These are phyloP conservation scores for Marasmius oreades DNA, from an alignment of 1,284 basidiomycete genomes.

Conservation along the genomic window DNA sequence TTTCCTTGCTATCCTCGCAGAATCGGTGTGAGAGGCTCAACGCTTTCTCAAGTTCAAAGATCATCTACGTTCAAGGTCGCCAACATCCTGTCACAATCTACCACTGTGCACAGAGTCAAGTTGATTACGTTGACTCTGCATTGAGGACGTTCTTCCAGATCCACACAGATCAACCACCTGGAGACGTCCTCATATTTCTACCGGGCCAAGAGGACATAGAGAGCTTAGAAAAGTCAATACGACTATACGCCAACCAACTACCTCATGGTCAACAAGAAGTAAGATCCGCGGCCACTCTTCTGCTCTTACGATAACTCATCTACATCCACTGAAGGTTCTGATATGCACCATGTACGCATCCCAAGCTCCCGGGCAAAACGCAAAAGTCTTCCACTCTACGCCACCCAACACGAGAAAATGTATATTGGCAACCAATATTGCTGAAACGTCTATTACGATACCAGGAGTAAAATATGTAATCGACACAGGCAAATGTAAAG, in stretches of 20 bases:
- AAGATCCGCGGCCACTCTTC: constrained; percentile 20
- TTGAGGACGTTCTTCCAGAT: constrained; percentile 90
- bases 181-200: constrained; percentile 93
- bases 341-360: constrained; percentile 84
- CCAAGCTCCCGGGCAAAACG: constrained; percentile 75
- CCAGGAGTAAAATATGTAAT: constrained; percentile 95
- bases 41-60: constrained; percentile 59
- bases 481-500: constrained; percentile 94
- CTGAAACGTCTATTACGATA: constrained; percentile 98
- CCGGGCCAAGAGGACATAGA: constrained; percentile 99
- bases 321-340: constrained; percentile 46
- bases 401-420: constrained; percentile 80
- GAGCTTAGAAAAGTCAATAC: constrained; percentile 72
- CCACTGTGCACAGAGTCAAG: constrained; percentile 68
- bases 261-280: constrained; percentile 54
- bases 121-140: constrained; percentile 88
- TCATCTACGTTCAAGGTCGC: constrained; percentile 89
- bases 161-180: constrained; percentile 75
- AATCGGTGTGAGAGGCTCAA: constrained; percentile 11
- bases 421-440: constrained; percentile 93
- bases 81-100: constrained; percentile 88
- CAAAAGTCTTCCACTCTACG: constrained; percentile 72
- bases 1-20: constrained; percentile 9
- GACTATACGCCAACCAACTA: constrained; percentile 61
- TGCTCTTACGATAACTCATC: constrained; percentile 3